These are phyloP conservation scores for Berberis thunbergii DNA, from an alignment of 164 flowering plant genomes.

Conservation along the genomic window DNA sequence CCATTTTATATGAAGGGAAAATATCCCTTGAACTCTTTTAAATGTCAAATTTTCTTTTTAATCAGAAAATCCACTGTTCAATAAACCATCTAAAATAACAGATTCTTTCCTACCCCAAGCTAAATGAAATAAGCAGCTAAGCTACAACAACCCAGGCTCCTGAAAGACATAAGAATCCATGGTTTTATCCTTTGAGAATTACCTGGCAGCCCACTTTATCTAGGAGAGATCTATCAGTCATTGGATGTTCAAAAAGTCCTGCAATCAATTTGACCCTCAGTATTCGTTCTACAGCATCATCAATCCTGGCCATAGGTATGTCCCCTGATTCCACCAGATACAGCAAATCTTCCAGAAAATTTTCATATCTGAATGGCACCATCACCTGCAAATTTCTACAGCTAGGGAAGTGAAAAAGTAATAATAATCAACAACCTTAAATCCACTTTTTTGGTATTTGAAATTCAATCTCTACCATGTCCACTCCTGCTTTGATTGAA, in stretches of 20 bases:
- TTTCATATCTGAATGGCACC: slow-evolving; percentile 57
- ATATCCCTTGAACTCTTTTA: too few species aligned
- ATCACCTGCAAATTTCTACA: slow-evolving; percentile 51
- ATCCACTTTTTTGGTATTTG: background rate
- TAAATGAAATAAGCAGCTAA: too few species aligned
- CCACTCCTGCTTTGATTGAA: slow-evolving; percentile 76
- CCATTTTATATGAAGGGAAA: too few species aligned
- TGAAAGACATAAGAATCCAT: too few species aligned
- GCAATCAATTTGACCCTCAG: slow-evolving; percentile 73
- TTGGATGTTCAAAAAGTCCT: slow-evolving; percentile 73
- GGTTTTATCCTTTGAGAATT: slow-evolving; percentile 4
- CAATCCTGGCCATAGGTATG: slow-evolving; percentile 54
- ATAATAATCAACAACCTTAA: slow-evolving; percentile 1
- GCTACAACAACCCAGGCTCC: too few species aligned
- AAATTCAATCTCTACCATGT: slow-evolving; percentile 43
- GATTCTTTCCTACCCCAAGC: too few species aligned
- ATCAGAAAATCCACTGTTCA: too few species aligned
- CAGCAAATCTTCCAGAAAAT: slow-evolving; percentile 45
- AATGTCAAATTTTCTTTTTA: too few species aligned
- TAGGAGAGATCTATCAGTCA: slow-evolving; percentile 58
- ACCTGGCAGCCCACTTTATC: slow-evolving; percentile 77
- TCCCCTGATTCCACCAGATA: slow-evolving; percentile 61
- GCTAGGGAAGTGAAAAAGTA: background rate
- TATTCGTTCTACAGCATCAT: slow-evolving; percentile 86
- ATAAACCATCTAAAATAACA: too few species aligned